Conservation (phyloP, 768 basidiomycete species). For the Neoboletus subvelutipes region DNA sequence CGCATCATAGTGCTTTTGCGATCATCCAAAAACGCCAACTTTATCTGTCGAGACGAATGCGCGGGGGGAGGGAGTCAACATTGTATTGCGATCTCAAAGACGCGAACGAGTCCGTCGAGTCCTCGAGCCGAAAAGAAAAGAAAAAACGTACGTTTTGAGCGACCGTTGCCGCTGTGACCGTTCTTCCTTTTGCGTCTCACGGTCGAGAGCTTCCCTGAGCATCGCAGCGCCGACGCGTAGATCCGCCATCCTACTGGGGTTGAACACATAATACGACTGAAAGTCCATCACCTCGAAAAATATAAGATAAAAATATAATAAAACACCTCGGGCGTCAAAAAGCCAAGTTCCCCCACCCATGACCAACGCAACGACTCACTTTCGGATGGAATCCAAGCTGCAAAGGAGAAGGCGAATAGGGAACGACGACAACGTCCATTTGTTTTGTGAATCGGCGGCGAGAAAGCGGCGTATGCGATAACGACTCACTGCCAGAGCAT, state of each 20-base stretch:
- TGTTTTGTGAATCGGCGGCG: background rate
- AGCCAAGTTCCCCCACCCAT: background rate
- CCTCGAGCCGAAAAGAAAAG: background rate
- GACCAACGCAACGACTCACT: constrained; percentile 36
- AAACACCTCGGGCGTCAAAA: background rate
- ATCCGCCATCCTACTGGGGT: constrained; percentile 49
- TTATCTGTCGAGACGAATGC: constrained; percentile 48
- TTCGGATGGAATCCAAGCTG: constrained; percentile 76
- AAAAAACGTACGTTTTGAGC: constrained; percentile 51
- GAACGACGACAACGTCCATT: background rate
- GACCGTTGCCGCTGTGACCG: constrained; percentile 46
- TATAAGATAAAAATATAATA: too few species aligned
- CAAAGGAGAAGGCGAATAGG: background rate
- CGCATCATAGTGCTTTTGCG: constrained; percentile 53
- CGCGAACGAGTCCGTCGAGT: background rate
- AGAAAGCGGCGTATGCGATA: too few species aligned
- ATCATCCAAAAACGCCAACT: constrained; percentile 77
- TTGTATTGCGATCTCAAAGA: background rate
- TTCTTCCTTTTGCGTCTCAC: constrained; percentile 49
- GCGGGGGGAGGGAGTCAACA: background rate
- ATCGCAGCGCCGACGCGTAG: constrained; percentile 64
- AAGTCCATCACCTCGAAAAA: constrained; percentile 58
- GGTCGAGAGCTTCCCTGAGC: constrained; percentile 58
- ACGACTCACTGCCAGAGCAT: constrained; percentile 59
- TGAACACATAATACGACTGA: constrained; percentile 72